Evolutionary conservation across 371 early-diverging fungal species (phyloP), one percentile per base, ranked within the genome.

Genomic region (Rhizopus microsporus): DNA sequence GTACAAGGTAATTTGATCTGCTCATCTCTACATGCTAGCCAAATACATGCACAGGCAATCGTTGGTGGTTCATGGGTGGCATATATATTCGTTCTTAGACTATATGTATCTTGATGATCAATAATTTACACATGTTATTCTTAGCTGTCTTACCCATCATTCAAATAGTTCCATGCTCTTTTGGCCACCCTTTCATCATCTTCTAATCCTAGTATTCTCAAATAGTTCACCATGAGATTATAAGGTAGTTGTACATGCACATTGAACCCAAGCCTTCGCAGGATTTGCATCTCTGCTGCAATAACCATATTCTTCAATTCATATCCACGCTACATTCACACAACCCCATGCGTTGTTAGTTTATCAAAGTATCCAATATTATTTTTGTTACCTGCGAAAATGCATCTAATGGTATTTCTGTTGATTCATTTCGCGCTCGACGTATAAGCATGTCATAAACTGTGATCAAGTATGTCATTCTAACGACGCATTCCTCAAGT

Each of bases 211-310:
- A 98, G 72, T 30, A 88, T 84, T 52, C 88, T 88, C 60, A 96
- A 67, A 71, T 97, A 98, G 63, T 95, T 95, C 60, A 96, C 85
- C 90, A 97, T 85, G 49, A 93, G 79, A 13, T 91, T 93, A 67
- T 98, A 95, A 3, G 98, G 96, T 12, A 93, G 83, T 68, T 96
- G 91, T 0, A 97, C 97, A 63, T 95, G 95, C 0, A 97, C 96
- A 65, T 97, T 92, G 73, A 98, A 98, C 3, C 91, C 96, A 4
- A 97, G 81, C 16, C 81, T 81, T 35, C 87, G 86, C 45, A 98
- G 74, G 23, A 98, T 88, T 45, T 91, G 87, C 83, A 94, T 85
- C 68, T 98, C 98, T 16, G 87, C 91, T 13, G 80, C 73, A 15
- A 93, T 82, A 52, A 92, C 72, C 37, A 84, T 90, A 50, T 90